Evolutionary conservation across 108 stramenopile genomes (phyloP).

Genomic region (Chaetoceros tenuissimus): DNA sequence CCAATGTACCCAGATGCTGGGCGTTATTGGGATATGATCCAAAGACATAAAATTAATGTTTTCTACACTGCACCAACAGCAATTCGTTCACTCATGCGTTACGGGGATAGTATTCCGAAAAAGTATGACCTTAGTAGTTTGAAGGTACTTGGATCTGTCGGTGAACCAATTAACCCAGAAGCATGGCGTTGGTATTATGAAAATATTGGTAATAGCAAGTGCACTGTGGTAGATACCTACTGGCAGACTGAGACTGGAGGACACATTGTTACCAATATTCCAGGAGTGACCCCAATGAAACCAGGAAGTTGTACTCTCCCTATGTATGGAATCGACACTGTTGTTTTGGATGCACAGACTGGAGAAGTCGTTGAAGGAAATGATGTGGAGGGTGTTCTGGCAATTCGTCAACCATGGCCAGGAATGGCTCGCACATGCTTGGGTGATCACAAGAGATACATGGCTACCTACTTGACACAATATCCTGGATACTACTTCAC

Average conservation of each 20-base stretch:
- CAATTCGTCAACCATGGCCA: constrained; percentile 91
- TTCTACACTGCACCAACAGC: constrained; percentile 82
- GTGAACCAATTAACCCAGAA: constrained; percentile 99
- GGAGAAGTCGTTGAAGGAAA: constrained; percentile 60
- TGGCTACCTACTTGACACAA: constrained; percentile 85
- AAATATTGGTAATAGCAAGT: constrained; percentile 75
- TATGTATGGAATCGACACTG: constrained; percentile 91
- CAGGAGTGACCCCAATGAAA: constrained; percentile 92
- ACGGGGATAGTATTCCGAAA: constrained; percentile 65
- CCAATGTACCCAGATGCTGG: constrained; percentile 91
- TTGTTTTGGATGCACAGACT: constrained; percentile 76
- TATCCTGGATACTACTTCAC: constrained; percentile 98
- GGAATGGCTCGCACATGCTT: constrained; percentile 91
- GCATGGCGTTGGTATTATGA: constrained; percentile 98
- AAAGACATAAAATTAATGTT: constrained; percentile 74
- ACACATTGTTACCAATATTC: constrained; percentile 89
- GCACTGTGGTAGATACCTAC: constrained; percentile 96
- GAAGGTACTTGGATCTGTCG: constrained; percentile 90
- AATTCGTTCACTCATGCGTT: constrained; percentile 94
- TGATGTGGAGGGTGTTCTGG: constrained; percentile 81
- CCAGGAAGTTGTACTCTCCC: constrained; percentile 92
- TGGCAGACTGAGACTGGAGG: constrained; percentile 99
- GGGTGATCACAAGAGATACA: constrained; percentile 91
- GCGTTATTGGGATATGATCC: constrained; percentile 92
- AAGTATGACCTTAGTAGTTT: constrained; percentile 85